Evolutionary conservation across 768 basidiomycete species (phyloP), one percentile per base, ranked within the genome.

Genomic region (Baorangia bicolor): DNA sequence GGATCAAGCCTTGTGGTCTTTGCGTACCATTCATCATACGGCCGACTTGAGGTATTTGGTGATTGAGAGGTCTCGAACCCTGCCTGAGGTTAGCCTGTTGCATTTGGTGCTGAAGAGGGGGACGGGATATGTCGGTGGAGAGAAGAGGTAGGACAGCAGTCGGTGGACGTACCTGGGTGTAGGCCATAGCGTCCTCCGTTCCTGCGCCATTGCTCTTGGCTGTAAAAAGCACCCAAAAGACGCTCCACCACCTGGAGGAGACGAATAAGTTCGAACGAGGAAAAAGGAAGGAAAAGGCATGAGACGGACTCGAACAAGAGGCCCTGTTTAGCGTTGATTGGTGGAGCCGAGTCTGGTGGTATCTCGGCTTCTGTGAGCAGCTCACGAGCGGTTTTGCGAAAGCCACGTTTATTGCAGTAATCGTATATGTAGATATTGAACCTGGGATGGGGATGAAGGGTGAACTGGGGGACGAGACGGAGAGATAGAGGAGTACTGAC

Each of bases 391-490:
- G 90, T 90, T 68, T 86, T 88, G 63, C 70, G 74, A 62, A 84
- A 92, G 51, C 90, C 90, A 49, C 89, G 85, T 72, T 92, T 92
- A 65, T 68, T 74, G 74, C 90, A 92, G 65, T 92, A 92, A 75
- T 92, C 90, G 67, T 87, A 81, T 62, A 92, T 92, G 74, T 92
- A 92, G 67, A 92, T 90, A 73, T 92, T 91, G 71, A 92, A 92
- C 90, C 90, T 92, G 72, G 52, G 18, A 40, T 27, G 57, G 40
- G 28, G 41, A 33, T 5, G 39, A 45, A 41, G 56, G 51, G 57
- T 55, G 51, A 58, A 57, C 6, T 7, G 42, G 33, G 35, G 41
- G 23, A 30, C 2, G 51, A 28, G 35, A 51, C 28, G 52, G 50
- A 38, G 51, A 58, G 49, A 56, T 34, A 21, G 50, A 47, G 42